A percentile compares a stretch with the other conserved stretches of the same genome.
Evolutionary conservation across 768 basidiomycete genomes (phyloP).

Genomic region (Kwoniella sp.): DNA sequence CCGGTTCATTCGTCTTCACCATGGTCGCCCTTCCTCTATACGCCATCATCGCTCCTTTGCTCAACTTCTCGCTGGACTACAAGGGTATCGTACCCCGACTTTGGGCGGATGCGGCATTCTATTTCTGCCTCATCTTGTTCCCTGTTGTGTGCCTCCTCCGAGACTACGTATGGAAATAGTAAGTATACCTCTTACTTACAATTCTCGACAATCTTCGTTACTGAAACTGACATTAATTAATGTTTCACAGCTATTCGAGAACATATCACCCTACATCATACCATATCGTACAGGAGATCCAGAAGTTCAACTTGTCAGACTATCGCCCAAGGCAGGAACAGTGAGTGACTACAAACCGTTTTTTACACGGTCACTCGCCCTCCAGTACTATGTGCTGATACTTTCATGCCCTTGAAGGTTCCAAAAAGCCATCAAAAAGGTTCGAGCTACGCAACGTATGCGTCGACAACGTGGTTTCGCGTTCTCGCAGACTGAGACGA

Average conservation of each 20-base stretch:
- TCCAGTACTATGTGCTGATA: neutral
- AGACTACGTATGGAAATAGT: conserved; percentile 98
- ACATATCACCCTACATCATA: conserved; percentile 91
- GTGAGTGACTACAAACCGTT: conserved; percentile 57
- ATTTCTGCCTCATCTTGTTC: conserved; percentile 79
- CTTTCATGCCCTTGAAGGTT: conserved; percentile 62
- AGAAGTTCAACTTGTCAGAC: conserved; percentile 96
- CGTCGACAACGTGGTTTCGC: conserved; percentile 95
- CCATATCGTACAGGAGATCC: conserved; percentile 98
- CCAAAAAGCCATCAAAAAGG: conserved; percentile 99
- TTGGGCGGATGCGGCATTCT: conserved; percentile 86
- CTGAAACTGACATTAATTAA: neutral
- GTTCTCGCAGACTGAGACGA: conserved; percentile 93
- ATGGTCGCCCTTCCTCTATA: conserved; percentile 93
- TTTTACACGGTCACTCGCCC: neutral
- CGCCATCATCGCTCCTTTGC: conserved; percentile 78
- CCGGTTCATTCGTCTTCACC: conserved; percentile 95
- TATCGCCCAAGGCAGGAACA: conserved; percentile 97
- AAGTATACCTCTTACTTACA: conserved; percentile 58
- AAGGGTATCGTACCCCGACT: conserved; percentile 82
- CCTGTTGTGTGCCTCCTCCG: conserved; percentile 81
- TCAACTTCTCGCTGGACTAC: conserved; percentile 86
- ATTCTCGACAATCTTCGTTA: too few species aligned
- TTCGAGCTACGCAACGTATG: conserved; percentile 97
- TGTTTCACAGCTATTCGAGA: conserved; percentile 70